phyloP scores from a whole-genome alignment of 257 asterid genomes.

The Marsdenia floribunda region DNA sequence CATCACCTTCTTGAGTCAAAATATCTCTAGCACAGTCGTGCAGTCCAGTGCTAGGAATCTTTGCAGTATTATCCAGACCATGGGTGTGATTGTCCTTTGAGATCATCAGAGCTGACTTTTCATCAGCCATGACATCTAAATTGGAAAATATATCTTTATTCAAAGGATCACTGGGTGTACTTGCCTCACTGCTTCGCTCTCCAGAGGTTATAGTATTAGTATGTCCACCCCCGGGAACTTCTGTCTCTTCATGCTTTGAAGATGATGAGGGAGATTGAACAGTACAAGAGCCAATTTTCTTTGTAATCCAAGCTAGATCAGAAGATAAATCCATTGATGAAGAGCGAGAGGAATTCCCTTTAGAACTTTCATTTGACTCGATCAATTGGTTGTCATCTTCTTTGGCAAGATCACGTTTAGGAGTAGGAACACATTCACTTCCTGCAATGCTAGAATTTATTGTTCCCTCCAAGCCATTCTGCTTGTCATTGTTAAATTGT shows the following conservation, averaged over 20 bases:
- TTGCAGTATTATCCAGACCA: slow-evolving; percentile 21
- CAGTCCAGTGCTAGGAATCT: slow-evolving; percentile 15
- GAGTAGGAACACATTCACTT: slow-evolving; percentile 23
- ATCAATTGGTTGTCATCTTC: slow-evolving; percentile 35
- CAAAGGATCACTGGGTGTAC: slow-evolving; percentile 10
- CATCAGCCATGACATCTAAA: slow-evolving; percentile 15
- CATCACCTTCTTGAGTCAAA: slow-evolving; percentile 18
- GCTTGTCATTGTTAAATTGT: slow-evolving; percentile 26
- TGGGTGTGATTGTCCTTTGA: slow-evolving; percentile 17
- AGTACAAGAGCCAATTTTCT: slow-evolving; percentile 32
- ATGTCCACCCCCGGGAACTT: slow-evolving; percentile 1
- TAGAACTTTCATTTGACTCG: slow-evolving; percentile 28
- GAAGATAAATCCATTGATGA: slow-evolving; percentile 51
- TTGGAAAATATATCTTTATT: slow-evolving; percentile 17
- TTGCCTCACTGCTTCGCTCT: slow-evolving; percentile 14
- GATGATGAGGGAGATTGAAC: slow-evolving; percentile 22
- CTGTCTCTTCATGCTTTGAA: slow-evolving; percentile 22
- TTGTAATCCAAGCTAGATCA: slow-evolving; percentile 53
- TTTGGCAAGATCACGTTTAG: slow-evolving; percentile 26
- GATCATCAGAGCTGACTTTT: slow-evolving; percentile 12
- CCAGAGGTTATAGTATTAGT: not conserved
- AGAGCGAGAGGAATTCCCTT: slow-evolving; percentile 35
- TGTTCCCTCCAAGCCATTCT: slow-evolving; percentile 40
- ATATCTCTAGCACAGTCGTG: slow-evolving; percentile 18
- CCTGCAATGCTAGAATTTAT: slow-evolving; percentile 29